Evolutionary conservation across 371 early-diverging fungal genomes (phyloP), one percentile per base, ranked within the genome.

Genomic region (Syncephalastrum racemosum): DNA sequence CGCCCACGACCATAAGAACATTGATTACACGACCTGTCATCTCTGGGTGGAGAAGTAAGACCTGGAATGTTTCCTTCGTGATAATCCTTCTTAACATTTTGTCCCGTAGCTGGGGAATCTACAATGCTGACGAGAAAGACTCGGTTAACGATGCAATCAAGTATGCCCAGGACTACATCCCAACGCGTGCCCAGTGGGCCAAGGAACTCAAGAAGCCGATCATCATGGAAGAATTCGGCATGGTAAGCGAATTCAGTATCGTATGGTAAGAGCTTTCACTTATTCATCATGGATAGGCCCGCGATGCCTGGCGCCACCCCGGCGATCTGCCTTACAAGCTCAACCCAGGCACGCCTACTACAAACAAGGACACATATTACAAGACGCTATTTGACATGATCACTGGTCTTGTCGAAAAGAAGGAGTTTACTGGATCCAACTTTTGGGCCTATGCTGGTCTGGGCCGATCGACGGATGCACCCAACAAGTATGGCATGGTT

Each of bases 21-120:
- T 84, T 40, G 85, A 84, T 53, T 84, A 82, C 51, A 64, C 79
- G 18, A 79, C 78, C 15, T 73, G 70, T 54, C 85, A 84, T 55
- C 60, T 70, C 46, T 84, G 85, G 85, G 85, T 78, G 22, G 79
- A 82, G 71, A 79, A 80, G 75, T 76, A 71, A 60, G 71, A 50
- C 39, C 5, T 2, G 6, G 10, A 31, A 31, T 5, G 10, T 31
- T 31, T 10, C 36, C 2, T 31, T 31, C 36, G 36, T 14, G 22
- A 23, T 19, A 1, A 42, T 15, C 44, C 45, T 36, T 56, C 44
- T 54, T 24, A 60, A 52, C 46, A 40, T 45, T 22, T 46, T 23
- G 27, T 41, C 36, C 40, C 20, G 16, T 59, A 76, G 77, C 46
- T 75, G 82, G 75, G 81, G 71, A 6, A 53, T 65, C 25, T 84